Evolutionary conservation across 352 stramenopile species (phyloP).

Genomic region (Pythium volutum): DNA sequence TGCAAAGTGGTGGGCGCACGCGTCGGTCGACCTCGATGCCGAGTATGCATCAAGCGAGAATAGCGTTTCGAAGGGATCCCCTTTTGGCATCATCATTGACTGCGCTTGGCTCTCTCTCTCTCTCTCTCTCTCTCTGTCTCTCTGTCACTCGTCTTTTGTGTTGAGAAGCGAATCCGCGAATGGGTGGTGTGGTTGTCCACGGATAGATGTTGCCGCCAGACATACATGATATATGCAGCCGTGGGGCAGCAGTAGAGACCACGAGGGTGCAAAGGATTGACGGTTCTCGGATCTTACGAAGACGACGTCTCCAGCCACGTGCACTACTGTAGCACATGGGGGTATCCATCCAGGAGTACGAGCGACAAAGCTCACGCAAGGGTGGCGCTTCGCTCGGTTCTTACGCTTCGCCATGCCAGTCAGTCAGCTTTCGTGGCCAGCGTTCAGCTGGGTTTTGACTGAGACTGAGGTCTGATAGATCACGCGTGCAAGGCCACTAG

Average conservation of each 20-base stretch:
- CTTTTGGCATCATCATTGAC: slow-evolving; percentile 17
- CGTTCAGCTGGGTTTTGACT: neutral
- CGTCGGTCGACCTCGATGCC: neutral
- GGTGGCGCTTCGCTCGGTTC: too few species aligned
- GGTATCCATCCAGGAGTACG: too few species aligned
- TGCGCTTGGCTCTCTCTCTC: neutral
- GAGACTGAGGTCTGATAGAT: too few species aligned
- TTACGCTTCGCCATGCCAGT: too few species aligned
- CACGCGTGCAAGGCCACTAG: neutral
- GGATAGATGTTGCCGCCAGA: too few species aligned
- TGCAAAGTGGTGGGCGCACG: slow-evolving; percentile 2
- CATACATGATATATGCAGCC: too few species aligned
- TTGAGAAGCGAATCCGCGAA: neutral
- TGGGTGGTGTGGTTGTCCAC: neutral
- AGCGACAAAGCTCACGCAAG: too few species aligned
- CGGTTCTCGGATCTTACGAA: too few species aligned
- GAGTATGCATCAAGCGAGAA: slow-evolving; percentile 2
- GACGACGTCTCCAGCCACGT: too few species aligned
- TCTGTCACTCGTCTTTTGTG: neutral
- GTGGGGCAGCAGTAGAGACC: too few species aligned
- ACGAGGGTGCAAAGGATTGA: too few species aligned
- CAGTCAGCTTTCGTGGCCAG: neutral
- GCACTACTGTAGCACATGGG: too few species aligned
- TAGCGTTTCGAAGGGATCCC: slow-evolving; percentile 5
- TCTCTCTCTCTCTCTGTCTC: neutral